Conservation (phyloP, 805 yeast genomes). For the Kuraishia molischiana region DNA sequence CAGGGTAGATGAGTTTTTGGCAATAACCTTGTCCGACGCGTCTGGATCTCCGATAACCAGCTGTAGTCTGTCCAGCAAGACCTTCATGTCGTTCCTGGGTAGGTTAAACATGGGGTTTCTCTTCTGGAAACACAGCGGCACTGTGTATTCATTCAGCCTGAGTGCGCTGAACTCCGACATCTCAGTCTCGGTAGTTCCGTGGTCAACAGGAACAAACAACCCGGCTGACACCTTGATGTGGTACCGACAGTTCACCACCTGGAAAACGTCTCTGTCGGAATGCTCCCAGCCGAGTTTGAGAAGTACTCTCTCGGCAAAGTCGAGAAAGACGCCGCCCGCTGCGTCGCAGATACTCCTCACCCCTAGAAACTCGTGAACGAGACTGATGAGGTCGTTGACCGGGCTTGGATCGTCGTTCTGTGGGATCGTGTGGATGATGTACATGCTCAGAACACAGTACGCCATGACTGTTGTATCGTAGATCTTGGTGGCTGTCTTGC, state of each 20-base stretch:
- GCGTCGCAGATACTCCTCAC: conserved; percentile 56
- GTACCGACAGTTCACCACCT: conserved; percentile 69
- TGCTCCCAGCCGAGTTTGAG: conserved; percentile 29
- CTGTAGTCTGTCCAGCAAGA: conserved; percentile 59
- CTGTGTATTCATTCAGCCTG: conserved; percentile 29
- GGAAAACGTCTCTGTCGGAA: conserved; percentile 64
- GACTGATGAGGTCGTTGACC: conserved; percentile 37
- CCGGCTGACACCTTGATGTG: conserved; percentile 57
- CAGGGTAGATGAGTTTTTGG: conserved; percentile 34
- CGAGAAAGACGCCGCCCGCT: conserved; percentile 52
- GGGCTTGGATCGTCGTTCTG: conserved; percentile 12
- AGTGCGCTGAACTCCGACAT: conserved; percentile 29
- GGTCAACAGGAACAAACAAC: conserved; percentile 56
- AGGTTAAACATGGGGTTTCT: conserved; percentile 49
- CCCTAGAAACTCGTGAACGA: conserved; percentile 71
- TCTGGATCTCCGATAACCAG: conserved; percentile 66
- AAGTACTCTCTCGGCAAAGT: conserved; percentile 45
- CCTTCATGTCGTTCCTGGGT: conserved; percentile 64
- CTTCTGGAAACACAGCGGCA: conserved; percentile 44
- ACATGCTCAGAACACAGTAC: too few relatives aligned
- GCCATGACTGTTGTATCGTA: too few relatives aligned
- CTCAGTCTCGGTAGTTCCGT: conserved; percentile 32
- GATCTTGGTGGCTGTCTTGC: too few relatives aligned
- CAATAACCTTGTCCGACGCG: conserved; percentile 25
- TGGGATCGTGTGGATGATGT: too few relatives aligned